phyloP scores from a whole-genome alignment of 2,329 filamentous ascomycete genomes.

The Penicillium concentricum region DNA sequence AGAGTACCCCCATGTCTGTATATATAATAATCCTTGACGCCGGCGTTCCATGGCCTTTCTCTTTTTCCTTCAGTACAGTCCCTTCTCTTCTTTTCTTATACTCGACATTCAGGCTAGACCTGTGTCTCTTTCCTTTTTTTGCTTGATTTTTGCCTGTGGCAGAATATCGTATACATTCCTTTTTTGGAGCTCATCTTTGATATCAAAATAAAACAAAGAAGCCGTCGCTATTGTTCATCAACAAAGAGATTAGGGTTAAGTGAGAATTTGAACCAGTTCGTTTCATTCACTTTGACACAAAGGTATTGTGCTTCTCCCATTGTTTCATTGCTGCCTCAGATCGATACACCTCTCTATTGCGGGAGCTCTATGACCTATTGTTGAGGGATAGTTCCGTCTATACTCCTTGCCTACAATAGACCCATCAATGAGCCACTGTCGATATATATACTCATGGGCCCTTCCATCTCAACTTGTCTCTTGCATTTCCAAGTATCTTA shows the following conservation, averaged over 20 bases:
- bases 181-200: constrained; percentile 9
- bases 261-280: background rate
- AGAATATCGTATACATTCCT: constrained; percentile 32
- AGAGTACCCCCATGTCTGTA: constrained; percentile 8
- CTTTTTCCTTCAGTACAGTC: constrained; percentile 21
- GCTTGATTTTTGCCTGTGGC: constrained; percentile 36
- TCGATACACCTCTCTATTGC: constrained; percentile 1
- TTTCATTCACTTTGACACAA: constrained; percentile 19
- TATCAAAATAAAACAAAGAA: background rate
- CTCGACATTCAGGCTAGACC: constrained; percentile 38
- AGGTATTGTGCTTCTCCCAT: constrained; percentile 26
- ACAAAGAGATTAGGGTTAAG: constrained; percentile 1
- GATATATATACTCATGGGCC: constrained; percentile 2
- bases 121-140: constrained; percentile 32
- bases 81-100: constrained; percentile 19
- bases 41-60: constrained; percentile 13
- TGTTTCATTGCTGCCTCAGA: background rate
- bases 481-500: background rate
- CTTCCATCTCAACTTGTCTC: background rate
- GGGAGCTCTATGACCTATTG: background rate
- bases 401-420: background rate
- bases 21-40: constrained; percentile 27
- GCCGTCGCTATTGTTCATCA: background rate
- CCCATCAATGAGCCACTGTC: background rate
- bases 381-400: background rate